Conservation (phyloP, 331 rosid genomes). For the Quercus lobata region DNA sequence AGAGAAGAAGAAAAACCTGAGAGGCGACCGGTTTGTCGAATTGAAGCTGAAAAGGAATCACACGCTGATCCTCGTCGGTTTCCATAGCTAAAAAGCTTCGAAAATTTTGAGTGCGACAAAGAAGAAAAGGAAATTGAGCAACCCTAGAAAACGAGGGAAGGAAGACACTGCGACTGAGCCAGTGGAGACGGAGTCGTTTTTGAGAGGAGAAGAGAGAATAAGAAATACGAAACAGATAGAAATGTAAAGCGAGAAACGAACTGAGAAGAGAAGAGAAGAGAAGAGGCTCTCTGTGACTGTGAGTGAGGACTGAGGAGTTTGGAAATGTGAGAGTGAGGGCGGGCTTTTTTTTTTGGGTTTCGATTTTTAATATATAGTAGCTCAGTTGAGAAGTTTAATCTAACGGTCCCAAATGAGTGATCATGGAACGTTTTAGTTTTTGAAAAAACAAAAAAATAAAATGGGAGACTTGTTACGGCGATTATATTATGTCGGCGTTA, state of each 20-base stretch:
- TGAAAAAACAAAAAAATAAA: too few species aligned
- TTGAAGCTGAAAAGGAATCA: constrained; percentile 86
- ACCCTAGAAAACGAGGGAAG: not conserved
- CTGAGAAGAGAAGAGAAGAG: not conserved
- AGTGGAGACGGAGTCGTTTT: not conserved
- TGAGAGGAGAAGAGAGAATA: not conserved
- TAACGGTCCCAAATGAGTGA: not conserved
- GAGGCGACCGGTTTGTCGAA: constrained; percentile 86
- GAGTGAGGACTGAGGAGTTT: not conserved
- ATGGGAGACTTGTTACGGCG: too few species aligned
- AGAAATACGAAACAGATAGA: not conserved
- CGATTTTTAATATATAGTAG: not conserved
- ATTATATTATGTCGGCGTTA: too few species aligned
- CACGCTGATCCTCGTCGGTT: constrained; percentile 63
- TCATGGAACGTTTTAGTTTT: too few species aligned
- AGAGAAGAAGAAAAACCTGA: constrained; percentile 38
- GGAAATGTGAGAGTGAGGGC: not conserved
- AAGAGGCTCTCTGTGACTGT: not conserved
- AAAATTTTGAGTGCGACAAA: not conserved
- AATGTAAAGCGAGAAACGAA: not conserved
- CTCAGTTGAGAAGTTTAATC: not conserved
- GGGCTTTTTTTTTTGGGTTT: not conserved
- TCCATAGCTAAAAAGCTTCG: constrained; percentile 41
- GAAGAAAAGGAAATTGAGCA: not conserved
- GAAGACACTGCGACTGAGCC: not conserved